Base-by-base conservation (phyloP, 78 protist genomes). In the Chrysochromulina tobinii region DNA sequence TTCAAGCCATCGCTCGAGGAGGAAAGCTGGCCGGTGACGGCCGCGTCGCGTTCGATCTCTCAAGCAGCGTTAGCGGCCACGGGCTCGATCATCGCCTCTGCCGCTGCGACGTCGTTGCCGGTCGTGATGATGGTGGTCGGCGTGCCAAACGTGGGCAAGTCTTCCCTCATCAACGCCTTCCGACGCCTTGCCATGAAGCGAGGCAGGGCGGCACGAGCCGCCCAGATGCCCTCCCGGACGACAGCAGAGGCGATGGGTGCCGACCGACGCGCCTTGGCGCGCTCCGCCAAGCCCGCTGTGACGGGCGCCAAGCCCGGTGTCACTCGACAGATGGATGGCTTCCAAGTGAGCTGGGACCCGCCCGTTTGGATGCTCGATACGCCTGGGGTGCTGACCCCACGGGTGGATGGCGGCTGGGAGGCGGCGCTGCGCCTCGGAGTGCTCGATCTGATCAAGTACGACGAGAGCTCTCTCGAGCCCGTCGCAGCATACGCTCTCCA, bases 361-460 rank as follows among this genome's bases (percentile, higher is more conserved):
- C 38, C 87, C 25, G 87, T 55, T 6, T 81, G 23, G 27, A 21
- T 81, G n/a, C 67, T 81, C 87, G 87, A 81, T 66, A 81, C 87
- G 18, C 87, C 87, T 1, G 87, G 87, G 20, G 67, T 81, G 6
- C 87, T 81, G 17, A 20, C 64, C 11, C 87, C 87, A 8, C 38
- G 51, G 51, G 12, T 69, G 15, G 79, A 69, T 21, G 3, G 3
- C 69, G 79, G 79, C 79, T 69, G 79, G 79, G n/a, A 14, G 51
- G 17, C 53, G 25, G 79, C 79, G 50, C 38, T 69, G 54, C 27
- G 79, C 50, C 79, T 69, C 55, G 79, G 79, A 27, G 79, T 17
- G 54, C 17, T 17, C 50, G 79, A n/a, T 51, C 38, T 69, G 79
- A 11, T 69, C 51, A 15, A 11, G 2, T 2, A 23, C 7, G 20